Percentiles rank a stretch among this genome's conserved stretches.
phyloP scores from a whole-genome alignment of 2,329 filamentous ascomycete genomes.

The Alternaria arbusti region DNA sequence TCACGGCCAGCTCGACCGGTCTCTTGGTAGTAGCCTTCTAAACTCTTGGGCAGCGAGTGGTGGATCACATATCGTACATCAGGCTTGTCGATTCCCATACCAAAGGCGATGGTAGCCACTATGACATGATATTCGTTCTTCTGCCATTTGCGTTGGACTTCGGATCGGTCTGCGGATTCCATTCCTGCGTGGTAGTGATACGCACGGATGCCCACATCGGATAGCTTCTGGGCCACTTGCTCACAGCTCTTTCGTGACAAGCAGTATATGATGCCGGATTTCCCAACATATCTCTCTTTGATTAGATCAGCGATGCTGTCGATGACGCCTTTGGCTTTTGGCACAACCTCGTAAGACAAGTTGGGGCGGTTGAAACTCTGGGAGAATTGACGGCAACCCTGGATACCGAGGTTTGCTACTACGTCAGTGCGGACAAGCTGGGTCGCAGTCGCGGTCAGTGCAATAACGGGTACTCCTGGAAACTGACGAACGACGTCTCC shows the following conservation, averaged over 20 bases:
- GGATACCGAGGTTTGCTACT: constrained; percentile 87
- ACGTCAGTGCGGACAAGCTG: constrained; percentile 91
- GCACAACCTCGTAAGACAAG: constrained; percentile 82
- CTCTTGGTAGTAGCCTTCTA: constrained; percentile 98
- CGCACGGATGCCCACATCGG: constrained; percentile 71
- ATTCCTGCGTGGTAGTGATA: constrained; percentile 88
- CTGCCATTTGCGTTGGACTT: constrained; percentile 84
- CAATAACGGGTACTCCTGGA: constrained; percentile 86
- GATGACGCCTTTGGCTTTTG: constrained; percentile 69
- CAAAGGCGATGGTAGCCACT: constrained; percentile 97
- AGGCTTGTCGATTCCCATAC: constrained; percentile 99
- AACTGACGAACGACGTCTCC: constrained; percentile 76
- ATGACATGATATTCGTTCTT: constrained; percentile 80
- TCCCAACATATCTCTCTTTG: constrained; percentile 68
- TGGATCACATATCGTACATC: constrained; percentile 97
- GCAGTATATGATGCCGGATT: constrained; percentile 93
- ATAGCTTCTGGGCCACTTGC: constrained; percentile 74
- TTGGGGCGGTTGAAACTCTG: constrained; percentile 99
- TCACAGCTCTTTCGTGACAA: constrained; percentile 85
- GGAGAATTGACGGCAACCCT: constrained; percentile 76
- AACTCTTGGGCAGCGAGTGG: constrained; percentile 87
- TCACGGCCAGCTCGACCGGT: constrained; percentile 94
- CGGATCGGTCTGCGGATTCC: constrained; percentile 68
- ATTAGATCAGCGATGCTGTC: constrained; percentile 70
- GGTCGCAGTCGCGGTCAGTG: constrained; percentile 93